Evolutionary conservation across 306 rosid genomes (phyloP).

Genomic region (Rosa lucieae): DNA sequence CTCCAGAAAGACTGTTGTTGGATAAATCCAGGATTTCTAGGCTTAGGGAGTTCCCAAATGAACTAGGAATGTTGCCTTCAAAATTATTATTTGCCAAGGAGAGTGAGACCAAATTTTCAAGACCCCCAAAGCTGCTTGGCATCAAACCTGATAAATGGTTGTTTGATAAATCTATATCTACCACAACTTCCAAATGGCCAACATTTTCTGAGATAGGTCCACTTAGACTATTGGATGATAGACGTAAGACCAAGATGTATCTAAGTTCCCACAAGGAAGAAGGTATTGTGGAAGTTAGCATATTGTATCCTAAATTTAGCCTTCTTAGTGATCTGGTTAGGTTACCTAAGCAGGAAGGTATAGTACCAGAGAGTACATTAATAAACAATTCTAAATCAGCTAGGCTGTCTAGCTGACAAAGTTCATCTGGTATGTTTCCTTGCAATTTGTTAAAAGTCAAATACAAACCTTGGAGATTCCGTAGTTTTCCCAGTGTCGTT

Average conservation of each 20-base stretch:
- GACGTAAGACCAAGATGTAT: background rate
- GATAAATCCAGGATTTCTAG: slow-evolving; percentile 16
- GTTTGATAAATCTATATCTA: background rate
- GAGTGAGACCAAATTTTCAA: background rate
- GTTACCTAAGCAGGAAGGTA: slow-evolving; percentile 19
- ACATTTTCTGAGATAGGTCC: background rate
- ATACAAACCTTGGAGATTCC: slow-evolving; percentile 1
- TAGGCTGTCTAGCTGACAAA: slow-evolving; percentile 2
- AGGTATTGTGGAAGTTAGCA: slow-evolving; percentile 11
- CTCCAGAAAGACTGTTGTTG: background rate
- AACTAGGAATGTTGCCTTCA: slow-evolving; percentile 25
- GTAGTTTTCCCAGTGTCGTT: background rate
- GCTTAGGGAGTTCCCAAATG: slow-evolving; percentile 11
- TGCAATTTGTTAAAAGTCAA: background rate
- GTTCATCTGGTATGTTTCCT: slow-evolving; percentile 10
- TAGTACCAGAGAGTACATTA: slow-evolving; percentile 10
- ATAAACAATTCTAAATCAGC: accelerated
- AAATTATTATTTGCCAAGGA: background rate
- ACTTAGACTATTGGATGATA: slow-evolving; percentile 15
- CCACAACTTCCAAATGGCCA: background rate
- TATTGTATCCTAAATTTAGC: background rate
- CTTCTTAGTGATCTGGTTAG: background rate
- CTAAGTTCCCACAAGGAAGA: background rate
- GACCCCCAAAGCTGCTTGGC: background rate
- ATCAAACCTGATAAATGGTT: background rate